Conservation (phyloP, 306 rosid genomes). For the Trichosanthes truncata region DNA sequence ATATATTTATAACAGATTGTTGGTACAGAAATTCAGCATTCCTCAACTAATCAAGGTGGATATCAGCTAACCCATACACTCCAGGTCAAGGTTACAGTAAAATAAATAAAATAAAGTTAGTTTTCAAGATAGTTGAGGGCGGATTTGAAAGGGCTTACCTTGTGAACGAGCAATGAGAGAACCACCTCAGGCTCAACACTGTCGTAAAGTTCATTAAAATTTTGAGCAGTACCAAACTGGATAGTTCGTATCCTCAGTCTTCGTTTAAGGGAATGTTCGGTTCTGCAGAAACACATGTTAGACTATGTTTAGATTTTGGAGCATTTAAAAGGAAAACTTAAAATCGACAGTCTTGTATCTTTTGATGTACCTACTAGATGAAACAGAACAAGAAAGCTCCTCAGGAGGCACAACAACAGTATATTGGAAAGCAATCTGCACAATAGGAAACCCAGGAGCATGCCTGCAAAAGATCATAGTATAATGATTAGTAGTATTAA, state of each 20-base stretch:
- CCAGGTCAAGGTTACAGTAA: not conserved
- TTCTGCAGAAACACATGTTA: conserved; percentile 28
- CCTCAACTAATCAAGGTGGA: not conserved
- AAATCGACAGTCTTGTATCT: not conserved
- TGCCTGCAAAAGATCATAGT: conserved; percentile 33
- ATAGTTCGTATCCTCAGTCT: conserved; percentile 76
- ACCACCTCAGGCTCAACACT: conserved; percentile 87
- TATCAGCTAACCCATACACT: not conserved
- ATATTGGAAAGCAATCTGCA: conserved; percentile 92
- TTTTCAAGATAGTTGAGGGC: not conserved
- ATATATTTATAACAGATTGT: not conserved
- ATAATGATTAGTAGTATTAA: not conserved
- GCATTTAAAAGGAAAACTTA: not conserved
- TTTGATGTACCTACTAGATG: conserved; percentile 56
- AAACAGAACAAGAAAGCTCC: conserved; percentile 47
- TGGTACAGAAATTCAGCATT: not conserved
- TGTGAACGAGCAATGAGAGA: conserved; percentile 78
- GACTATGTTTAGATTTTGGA: not conserved
- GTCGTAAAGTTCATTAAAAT: conserved; percentile 67
- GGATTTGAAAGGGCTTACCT: conserved; percentile 30
- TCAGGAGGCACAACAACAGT: conserved; percentile 79
- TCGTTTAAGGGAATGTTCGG: conserved; percentile 66
- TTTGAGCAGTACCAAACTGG: conserved; percentile 72
- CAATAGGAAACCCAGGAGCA: conserved; percentile 52
- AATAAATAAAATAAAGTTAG: not conserved